Evolutionary conservation across 495 filamentous ascomycete species (phyloP).

Genomic region (Daldinia bambusicola): DNA sequence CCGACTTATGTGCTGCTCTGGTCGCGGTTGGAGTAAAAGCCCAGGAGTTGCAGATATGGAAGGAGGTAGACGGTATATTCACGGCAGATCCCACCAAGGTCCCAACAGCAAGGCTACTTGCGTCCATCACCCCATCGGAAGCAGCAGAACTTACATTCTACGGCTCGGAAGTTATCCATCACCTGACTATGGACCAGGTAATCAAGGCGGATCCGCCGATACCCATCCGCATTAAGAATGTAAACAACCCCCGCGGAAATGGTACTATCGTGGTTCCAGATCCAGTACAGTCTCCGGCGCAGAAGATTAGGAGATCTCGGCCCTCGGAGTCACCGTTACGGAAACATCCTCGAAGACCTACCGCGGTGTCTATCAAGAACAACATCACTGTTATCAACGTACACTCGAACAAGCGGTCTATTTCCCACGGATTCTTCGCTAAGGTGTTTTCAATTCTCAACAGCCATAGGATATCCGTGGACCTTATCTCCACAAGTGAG

Average conservation of each 20-base stretch:
- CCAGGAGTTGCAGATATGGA: constrained; percentile 89
- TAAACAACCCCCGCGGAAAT: constrained; percentile 87
- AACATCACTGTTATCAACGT: constrained; percentile 94
- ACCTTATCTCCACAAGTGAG: constrained; percentile 92
- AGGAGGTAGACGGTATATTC: constrained; percentile 93
- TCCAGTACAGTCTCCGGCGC: constrained; percentile 55
- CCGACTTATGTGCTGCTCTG: constrained; percentile 86
- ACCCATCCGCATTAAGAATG: constrained; percentile 97
- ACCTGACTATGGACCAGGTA: constrained; percentile 98
- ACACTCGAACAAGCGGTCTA: constrained; percentile 85
- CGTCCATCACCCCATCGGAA: constrained; percentile 84
- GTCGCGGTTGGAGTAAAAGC: constrained; percentile 81
- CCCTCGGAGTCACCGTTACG: constrained; percentile 56
- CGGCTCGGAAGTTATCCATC: constrained; percentile 95
- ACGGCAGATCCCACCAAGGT: constrained; percentile 90
- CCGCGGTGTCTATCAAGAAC: constrained; percentile 95
- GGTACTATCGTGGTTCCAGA: constrained; percentile 86
- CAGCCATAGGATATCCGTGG: constrained; percentile 80
- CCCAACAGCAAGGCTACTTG: constrained; percentile 79
- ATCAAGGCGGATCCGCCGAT: constrained; percentile 85
- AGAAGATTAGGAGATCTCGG: constrained; percentile 57
- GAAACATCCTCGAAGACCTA: constrained; percentile 75
- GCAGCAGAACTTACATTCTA: constrained; percentile 93
- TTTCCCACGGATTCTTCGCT: constrained; percentile 91
- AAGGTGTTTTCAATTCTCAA: constrained; percentile 89